Percentiles rank a stretch among this genome's conserved stretches.
Evolutionary conservation across 768 basidiomycete genomes (phyloP).

Genomic region (Boletellus ananiceps): DNA sequence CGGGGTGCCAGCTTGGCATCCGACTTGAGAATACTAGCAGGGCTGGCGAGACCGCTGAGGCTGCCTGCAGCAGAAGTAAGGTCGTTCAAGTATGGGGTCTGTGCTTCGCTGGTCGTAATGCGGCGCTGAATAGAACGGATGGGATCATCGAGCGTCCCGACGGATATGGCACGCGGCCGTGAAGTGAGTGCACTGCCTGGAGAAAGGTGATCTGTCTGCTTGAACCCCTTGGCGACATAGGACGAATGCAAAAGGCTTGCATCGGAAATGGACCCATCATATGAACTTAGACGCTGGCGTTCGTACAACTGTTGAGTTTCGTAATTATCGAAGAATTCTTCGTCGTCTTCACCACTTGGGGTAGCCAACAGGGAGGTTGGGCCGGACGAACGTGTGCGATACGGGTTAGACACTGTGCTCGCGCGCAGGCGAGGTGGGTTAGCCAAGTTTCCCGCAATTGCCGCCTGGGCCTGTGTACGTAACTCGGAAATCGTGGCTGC

Average conservation of each 20-base stretch:
- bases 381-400: conserved; percentile 60
- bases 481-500: conserved; percentile 88
- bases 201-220: conserved; percentile 63
- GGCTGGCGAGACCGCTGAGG: conserved; percentile 23
- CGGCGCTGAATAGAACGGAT: conserved; percentile 66
- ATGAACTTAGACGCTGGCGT: conserved; percentile 58
- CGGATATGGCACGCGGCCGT: conserved; percentile 81
- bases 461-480: conserved; percentile 85
- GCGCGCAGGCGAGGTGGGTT: conserved; percentile 80
- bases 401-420: conserved; percentile 92
- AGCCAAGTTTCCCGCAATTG: conserved; percentile 78
- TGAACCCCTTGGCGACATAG: conserved; percentile 70
- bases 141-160: conserved; percentile 83
- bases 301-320: conserved; percentile 38
- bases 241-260: conserved; percentile 51
- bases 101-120: conserved; percentile 52
- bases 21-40: conserved; percentile 52
- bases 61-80: conserved; percentile 37
- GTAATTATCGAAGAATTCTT: conserved; percentile 67
- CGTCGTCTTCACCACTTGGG: conserved; percentile 63
- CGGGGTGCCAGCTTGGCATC: conserved; percentile 50
- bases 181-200: conserved; percentile 38
- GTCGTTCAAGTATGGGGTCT: conserved; percentile 54
- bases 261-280: conserved; percentile 52
- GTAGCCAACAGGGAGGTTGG: conserved; percentile 60